Evolutionary conservation across 2,329 filamentous ascomycete genomes (phyloP), one percentile per base, ranked within the genome.

Genomic region (Ophiobolus disseminans): DNA sequence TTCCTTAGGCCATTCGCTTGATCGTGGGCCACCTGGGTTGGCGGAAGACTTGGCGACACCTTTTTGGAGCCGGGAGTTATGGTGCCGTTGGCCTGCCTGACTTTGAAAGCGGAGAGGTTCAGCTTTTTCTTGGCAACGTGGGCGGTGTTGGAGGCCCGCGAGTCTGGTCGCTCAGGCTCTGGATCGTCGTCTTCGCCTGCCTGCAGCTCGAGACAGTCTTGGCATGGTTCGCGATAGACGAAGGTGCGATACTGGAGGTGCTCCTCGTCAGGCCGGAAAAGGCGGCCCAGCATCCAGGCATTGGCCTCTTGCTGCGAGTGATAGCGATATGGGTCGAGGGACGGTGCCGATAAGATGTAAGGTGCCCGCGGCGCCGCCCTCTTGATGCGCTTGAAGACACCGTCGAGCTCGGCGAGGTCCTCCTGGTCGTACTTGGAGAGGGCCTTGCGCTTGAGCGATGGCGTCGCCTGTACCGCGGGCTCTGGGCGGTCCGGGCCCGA

Each of bases 211-310:
- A 75, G 72, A 45, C 68, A 73, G 57, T 82, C 78, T 48, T 66
- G 63, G 50, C 79, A 78, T 25, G 78, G 78, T 62, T 85, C 80
- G 65, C 84, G 82, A 46, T 80, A 81, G 44, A 83, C 72, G 57
- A 83, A 86, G 48, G 82, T 86, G 74, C 84, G 77, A 66, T 86
- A 86, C 63, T 86, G 84, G 42, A 84, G 74, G 58, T 79, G 75
- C 60, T 84, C 78, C 68, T 87, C 84, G 54, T 80, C 73, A 14
- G 69, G 69, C 40, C 73, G 69, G 68, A 86, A 87, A 3, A 82
- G 79, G 2, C 78, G 79, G 46, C 80, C 75, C 50, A 73, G 44
- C 52, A 73, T 74, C 76, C 76, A 80, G 48, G 67, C 65, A 47
- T 68, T 58, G 48, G 71, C 63, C 61, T 75, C 63, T 51, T 76